phyloP scores from a whole-genome alignment of 2,329 filamentous ascomycete species.

The Nemania diffusa region DNA sequence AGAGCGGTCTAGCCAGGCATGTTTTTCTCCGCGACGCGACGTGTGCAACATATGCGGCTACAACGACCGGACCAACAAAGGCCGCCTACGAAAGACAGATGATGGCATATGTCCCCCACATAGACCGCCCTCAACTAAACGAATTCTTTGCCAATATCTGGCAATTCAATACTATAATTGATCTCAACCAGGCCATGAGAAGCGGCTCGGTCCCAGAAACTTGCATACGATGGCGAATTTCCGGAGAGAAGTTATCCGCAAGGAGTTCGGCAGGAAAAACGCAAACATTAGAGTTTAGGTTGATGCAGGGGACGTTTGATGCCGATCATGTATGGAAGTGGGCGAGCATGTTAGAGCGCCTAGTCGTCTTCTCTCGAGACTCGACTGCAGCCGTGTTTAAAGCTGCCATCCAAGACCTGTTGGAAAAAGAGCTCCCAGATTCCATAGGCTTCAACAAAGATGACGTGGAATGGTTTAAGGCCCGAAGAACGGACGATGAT shows the following conservation, averaged over 20 bases:
- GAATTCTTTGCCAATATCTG: slow-evolving; percentile 16
- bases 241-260: background rate
- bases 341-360: slow-evolving; percentile 31
- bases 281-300: slow-evolving; percentile 40
- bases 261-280: accelerated
- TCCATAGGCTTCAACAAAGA: slow-evolving; percentile 10
- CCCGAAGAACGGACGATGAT: background rate
- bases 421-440: background rate
- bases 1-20: background rate
- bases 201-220: accelerated
- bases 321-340: slow-evolving; percentile 41
- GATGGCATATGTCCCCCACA: slow-evolving; percentile 1
- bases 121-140: background rate
- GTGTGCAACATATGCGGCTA: background rate
- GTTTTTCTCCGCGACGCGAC: background rate
- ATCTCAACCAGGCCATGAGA: slow-evolving; percentile 8
- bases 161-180: slow-evolving; percentile 22
- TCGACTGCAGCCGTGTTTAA: slow-evolving; percentile 50
- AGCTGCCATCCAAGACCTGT: background rate
- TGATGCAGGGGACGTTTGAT: slow-evolving; percentile 43
- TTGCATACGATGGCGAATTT: slow-evolving; percentile 21
- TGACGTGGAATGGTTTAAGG: slow-evolving; percentile 26
- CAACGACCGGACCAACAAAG: background rate
- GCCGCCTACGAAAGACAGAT: slow-evolving; percentile 7
- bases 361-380: slow-evolving; percentile 47